Percentiles rank a stretch among this genome's conserved stretches.
These are phyloP conservation scores for Citrus australasica DNA, from an alignment of 345 rosid genomes.

Conservation along the genomic window DNA sequence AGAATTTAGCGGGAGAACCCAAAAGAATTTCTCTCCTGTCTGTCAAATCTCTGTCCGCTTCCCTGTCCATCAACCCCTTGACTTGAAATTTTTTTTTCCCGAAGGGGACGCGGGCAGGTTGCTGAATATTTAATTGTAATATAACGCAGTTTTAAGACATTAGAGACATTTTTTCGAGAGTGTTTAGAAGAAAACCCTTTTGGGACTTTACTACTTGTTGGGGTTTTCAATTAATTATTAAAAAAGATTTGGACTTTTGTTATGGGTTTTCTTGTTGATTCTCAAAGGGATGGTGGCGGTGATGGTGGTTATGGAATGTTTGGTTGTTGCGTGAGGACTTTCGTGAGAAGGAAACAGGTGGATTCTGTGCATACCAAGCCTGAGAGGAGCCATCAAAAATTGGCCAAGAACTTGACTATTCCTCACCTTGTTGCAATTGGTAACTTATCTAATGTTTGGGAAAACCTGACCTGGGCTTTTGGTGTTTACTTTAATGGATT, in stretches of 20 bases:
- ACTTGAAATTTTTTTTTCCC: too few species aligned
- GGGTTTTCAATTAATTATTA: neutral
- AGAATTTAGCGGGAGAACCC: neutral
- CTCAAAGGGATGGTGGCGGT: slow-evolving; percentile 32
- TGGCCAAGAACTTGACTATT: slow-evolving; percentile 71
- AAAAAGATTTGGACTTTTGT: neutral
- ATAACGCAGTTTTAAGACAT: neutral
- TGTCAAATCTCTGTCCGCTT: too few species aligned
- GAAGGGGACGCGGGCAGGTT: slow-evolving; percentile 9
- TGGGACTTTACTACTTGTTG: neutral
- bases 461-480: slow-evolving; percentile 2
- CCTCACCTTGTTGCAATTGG: slow-evolving; percentile 84
- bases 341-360: slow-evolving; percentile 79
- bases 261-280: slow-evolving; percentile 55
- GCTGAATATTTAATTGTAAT: neutral
- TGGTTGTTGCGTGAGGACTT: slow-evolving; percentile 47
- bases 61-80: too few species aligned
- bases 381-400: slow-evolving; percentile 31
- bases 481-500: neutral
- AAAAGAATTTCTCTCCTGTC: neutral
- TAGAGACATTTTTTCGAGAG: neutral
- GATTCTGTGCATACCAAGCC: slow-evolving; percentile 49
- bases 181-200: neutral
- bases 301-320: slow-evolving; percentile 27
- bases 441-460: slow-evolving; percentile 19